Percentiles rank a stretch among this genome's conserved stretches.
phyloP scores from a whole-genome alignment of 1,284 basidiomycete genomes.

The Cryptococcus deneoformans region DNA sequence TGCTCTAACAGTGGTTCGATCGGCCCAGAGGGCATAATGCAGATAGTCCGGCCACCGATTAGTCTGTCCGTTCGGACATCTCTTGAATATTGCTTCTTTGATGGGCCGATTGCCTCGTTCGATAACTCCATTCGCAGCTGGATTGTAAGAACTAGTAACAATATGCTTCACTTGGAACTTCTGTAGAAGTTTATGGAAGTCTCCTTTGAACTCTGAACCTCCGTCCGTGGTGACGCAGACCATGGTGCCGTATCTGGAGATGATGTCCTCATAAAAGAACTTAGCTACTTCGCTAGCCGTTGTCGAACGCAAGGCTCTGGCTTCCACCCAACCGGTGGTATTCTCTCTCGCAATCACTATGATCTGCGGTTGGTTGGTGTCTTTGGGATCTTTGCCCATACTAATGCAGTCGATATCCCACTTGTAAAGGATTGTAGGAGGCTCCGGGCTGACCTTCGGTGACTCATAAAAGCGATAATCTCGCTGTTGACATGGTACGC shows the following conservation, averaged over 20 bases:
- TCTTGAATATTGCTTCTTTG: slow-evolving; percentile 8
- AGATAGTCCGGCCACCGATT: not conserved
- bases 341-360: too few species aligned
- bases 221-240: too few species aligned
- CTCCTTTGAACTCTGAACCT: not conserved
- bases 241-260: too few species aligned
- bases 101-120: slow-evolving; percentile 6
- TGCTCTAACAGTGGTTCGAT: not conserved
- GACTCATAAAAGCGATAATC: not conserved
- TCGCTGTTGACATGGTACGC: not conserved
- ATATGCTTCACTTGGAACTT: too few species aligned
- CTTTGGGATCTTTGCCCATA: not conserved
- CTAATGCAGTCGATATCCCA: slow-evolving; percentile 7
- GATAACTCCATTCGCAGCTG: not conserved
- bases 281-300: too few species aligned
- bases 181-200: not conserved
- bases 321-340: too few species aligned
- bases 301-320: too few species aligned
- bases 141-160: too few species aligned
- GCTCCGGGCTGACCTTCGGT: not conserved
- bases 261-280: too few species aligned
- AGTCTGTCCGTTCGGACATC: not conserved
- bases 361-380: too few species aligned
- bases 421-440: slow-evolving; percentile 1
- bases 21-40: too few species aligned